Base-by-base conservation (phyloP, 1,139 yeast species). In the Suhomyces anneliseae region DNA sequence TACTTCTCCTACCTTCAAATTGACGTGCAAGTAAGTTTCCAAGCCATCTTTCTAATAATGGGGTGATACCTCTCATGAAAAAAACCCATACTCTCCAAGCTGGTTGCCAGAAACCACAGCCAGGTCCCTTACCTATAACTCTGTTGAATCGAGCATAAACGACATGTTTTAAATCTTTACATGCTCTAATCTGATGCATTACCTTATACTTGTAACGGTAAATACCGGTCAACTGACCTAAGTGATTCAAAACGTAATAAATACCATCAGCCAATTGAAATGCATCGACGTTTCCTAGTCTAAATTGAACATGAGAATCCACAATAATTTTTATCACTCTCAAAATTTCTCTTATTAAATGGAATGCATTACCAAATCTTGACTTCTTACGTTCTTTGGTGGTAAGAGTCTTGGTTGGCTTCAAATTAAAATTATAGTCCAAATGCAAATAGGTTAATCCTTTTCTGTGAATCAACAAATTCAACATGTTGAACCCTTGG, bases 101-200 rank as follows among this genome's bases (percentile, higher is more conserved):
- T 0, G 99, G 99, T 61, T 93, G 99, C 99, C 99, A 95, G 65
- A 93, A 89, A 2, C 99, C 99, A 70, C 96, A 89, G 0, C 99
- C 99, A 1, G 99, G 99, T 1, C 99, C 99, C 62, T 93, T 93
- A 0, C 98, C 98, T 36, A 95, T 87, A 36, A 79, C 77, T 34
- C 70, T 69, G 61, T 95, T 93, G 69, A 95, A 93, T 47, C 85
- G 77, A 53, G 88, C 78, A 61, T 93, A 93, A 1, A 93, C 86
- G 10, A 92, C 83, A 64, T 95, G 99, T 65, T 95, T 93, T 59
- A 93, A 72, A 66, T 95, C 99, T 63, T 93, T 93, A 64, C 98
- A 92, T 1, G 96, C 93, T 43, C 98, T 80, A 38, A 95, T 92
- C 65, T 95, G 99, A 62, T 92, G 98, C 99, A 95, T 95, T 5